phyloP scores from a whole-genome alignment of 1,139 yeast genomes.

The Scheffersomyces insectosa region DNA sequence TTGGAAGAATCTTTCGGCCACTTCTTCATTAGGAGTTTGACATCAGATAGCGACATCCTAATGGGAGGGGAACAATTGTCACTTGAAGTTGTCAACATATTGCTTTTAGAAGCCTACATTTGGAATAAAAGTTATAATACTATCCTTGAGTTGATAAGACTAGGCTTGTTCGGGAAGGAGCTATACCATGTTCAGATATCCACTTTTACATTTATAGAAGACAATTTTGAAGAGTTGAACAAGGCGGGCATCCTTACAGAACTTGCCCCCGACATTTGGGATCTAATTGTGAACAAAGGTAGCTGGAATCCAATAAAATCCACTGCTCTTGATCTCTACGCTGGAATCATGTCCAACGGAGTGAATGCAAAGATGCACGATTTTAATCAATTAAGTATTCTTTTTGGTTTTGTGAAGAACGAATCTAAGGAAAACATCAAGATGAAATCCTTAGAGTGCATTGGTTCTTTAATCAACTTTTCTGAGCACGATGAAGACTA shows the following conservation, averaged over 20 bases:
- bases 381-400: conserved; percentile 10
- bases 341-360: conserved; percentile 11
- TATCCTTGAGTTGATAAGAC: conserved; percentile 22
- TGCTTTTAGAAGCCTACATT: conserved; percentile 24
- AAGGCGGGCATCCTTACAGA: conserved; percentile 5
- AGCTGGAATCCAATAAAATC: conserved; percentile 48
- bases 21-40: conserved; percentile 21
- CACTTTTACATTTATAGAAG: conserved; percentile 33
- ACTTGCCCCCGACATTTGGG: conserved; percentile 14
- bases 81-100: conserved; percentile 27
- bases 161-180: conserved; percentile 33
- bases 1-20: conserved; percentile 30
- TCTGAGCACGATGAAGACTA: conserved; percentile 1
- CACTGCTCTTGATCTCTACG: conserved; percentile 36
- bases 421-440: conserved; percentile 7
- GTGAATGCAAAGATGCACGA: conserved; percentile 6
- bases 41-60: background rate
- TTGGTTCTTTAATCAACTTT: conserved; percentile 7
- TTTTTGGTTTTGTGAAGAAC: conserved; percentile 28
- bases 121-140: conserved; percentile 13
- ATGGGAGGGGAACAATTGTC: conserved; percentile 47
- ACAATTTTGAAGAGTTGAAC: conserved; percentile 13
- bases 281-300: conserved; percentile 23
- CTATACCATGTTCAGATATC: conserved; percentile 52
- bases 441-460: conserved; percentile 11